phyloP scores from a whole-genome alignment of 202 grass and related monocot species.

The Panicum virgatum region DNA sequence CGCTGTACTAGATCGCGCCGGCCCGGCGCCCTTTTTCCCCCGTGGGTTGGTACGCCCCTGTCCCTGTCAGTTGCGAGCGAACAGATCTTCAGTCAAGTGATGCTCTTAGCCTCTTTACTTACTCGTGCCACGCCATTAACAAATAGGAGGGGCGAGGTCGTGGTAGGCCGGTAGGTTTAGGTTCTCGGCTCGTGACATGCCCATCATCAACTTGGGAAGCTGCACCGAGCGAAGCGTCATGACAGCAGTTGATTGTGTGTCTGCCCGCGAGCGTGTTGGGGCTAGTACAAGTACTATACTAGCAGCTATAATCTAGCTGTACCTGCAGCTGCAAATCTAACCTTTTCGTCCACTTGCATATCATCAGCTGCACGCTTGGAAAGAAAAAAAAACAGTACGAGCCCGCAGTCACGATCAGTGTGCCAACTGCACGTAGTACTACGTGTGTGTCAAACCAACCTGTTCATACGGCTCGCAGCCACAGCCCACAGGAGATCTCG shows the following conservation, averaged over 20 bases:
- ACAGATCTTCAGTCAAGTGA: slow-evolving; percentile 1
- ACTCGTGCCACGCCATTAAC: not conserved
- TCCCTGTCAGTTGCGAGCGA: slow-evolving; percentile 14
- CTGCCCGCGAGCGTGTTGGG: not conserved
- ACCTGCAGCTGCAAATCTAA: not conserved
- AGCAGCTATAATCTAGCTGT: not conserved
- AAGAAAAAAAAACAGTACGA: not conserved
- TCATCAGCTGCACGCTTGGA: not conserved
- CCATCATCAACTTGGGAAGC: not conserved
- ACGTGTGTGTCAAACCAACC: no score
- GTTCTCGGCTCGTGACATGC: not conserved
- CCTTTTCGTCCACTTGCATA: not conserved
- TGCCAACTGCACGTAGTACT: not conserved
- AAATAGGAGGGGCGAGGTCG: not conserved
- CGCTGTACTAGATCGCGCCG: not conserved
- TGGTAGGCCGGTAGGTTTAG: not conserved
- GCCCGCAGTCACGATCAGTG: not conserved
- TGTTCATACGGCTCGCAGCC: not conserved
- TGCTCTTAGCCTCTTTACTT: no score
- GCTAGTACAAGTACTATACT: no score
- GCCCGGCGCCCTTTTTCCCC: not conserved
- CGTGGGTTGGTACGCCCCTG: slow-evolving; percentile 13
- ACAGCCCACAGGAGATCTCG: not conserved
- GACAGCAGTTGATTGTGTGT: not conserved
- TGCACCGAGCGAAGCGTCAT: not conserved